Conservation (phyloP, 768 basidiomycete species). For the Lactarius vividus region DNA sequence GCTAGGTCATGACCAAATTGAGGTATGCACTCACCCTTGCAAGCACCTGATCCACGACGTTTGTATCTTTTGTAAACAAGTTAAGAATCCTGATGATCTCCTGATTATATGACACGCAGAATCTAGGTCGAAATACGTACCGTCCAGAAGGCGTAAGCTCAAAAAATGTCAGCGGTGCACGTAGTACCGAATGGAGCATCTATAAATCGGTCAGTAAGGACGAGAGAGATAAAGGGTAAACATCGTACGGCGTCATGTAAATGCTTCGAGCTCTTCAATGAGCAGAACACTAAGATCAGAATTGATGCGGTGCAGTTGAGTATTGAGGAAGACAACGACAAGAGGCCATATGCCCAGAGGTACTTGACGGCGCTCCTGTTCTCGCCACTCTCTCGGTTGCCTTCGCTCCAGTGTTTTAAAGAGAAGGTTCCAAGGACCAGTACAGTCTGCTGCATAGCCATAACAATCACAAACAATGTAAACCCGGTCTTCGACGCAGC, state of each 20-base stretch:
- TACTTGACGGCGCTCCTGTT: slow-evolving; percentile 59
- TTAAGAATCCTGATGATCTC: slow-evolving; percentile 67
- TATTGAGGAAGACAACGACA: slow-evolving; percentile 56
- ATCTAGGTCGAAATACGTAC: slow-evolving; percentile 38
- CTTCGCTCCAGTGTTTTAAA: slow-evolving; percentile 80
- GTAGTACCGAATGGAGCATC: slow-evolving; percentile 81
- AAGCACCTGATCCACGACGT: slow-evolving; percentile 82
- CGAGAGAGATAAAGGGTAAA: background rate
- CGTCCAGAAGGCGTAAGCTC: slow-evolving; percentile 85
- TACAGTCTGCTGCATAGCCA: slow-evolving; percentile 53
- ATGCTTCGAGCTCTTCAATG: slow-evolving; percentile 66
- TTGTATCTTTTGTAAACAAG: slow-evolving; percentile 86
- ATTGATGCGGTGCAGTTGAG: slow-evolving; percentile 56
- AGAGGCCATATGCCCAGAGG: slow-evolving; percentile 63
- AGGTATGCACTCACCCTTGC: slow-evolving; percentile 45
- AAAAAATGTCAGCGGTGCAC: slow-evolving; percentile 84
- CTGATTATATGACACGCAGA: background rate
- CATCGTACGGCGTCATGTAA: slow-evolving; percentile 71
- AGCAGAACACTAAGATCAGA: slow-evolving; percentile 74
- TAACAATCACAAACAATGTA: slow-evolving; percentile 50
- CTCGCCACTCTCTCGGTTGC: slow-evolving; percentile 57
- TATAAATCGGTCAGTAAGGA: slow-evolving; percentile 32
- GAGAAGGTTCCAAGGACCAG: slow-evolving; percentile 61
- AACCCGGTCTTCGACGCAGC: slow-evolving; percentile 79
- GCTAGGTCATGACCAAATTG: slow-evolving; percentile 4